A percentile compares a stretch with the other conserved stretches of the same genome.
These are phyloP conservation scores for Theobroma cacao DNA, from an alignment of 345 rosid genomes.

Conservation along the genomic window DNA sequence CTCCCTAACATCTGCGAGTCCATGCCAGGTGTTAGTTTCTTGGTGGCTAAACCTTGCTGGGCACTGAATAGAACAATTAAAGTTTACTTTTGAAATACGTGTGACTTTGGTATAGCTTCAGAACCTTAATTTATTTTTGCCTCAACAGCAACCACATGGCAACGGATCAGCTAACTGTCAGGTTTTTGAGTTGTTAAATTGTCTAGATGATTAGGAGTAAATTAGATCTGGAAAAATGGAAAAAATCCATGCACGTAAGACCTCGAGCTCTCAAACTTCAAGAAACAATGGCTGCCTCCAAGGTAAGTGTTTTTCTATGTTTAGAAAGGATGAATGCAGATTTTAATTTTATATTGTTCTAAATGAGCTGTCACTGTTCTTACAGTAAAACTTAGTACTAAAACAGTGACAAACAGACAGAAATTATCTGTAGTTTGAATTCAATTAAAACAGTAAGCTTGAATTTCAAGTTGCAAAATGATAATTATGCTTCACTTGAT, in stretches of 20 bases:
- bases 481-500: too few relatives aligned
- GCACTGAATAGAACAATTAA: conserved; percentile 20
- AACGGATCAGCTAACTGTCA: conserved; percentile 19
- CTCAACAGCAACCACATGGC: conserved; percentile 26
- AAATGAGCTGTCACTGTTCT: neutral
- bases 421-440: too few relatives aligned
- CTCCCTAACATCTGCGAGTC: conserved; percentile 42
- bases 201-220: neutral
- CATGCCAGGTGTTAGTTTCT: conserved; percentile 42
- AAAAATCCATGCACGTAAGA: conserved; percentile 13
- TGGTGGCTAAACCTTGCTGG: conserved; percentile 24
- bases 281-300: neutral
- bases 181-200: conserved; percentile 17
- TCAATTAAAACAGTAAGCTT: too few relatives aligned
- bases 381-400: neutral
- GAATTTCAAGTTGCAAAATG: too few relatives aligned
- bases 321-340: neutral
- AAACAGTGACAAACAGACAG: too few relatives aligned
- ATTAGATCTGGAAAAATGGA: neutral
- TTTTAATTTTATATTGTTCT: neutral
- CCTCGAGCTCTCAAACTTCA: conserved; percentile 7
- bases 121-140: conserved; percentile 31
- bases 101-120: conserved; percentile 22
- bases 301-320: conserved; percentile 6
- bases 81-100: conserved; percentile 8